These are phyloP conservation scores for Gynostemma pentaphyllum DNA, from an alignment of 306 rosid genomes.

Conservation along the genomic window DNA sequence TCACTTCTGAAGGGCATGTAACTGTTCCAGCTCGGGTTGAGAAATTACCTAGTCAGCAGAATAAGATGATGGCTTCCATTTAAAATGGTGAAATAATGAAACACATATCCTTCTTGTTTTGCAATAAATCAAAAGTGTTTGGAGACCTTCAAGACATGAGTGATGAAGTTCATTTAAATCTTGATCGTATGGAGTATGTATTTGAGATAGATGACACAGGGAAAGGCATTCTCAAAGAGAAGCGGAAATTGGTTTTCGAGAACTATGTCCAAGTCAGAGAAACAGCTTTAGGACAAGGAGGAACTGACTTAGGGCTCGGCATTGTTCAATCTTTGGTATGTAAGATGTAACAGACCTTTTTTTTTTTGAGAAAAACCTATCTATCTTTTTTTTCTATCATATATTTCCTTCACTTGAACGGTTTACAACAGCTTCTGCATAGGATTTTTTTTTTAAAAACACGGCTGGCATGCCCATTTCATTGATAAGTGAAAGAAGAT, in stretches of 20 bases:
- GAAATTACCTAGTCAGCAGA: conserved; percentile 30
- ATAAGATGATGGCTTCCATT: conserved; percentile 23
- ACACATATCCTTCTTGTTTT: conserved; percentile 20
- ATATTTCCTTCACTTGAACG: too few relatives aligned
- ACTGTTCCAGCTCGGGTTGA: conserved; percentile 45
- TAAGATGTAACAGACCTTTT: conserved; percentile 9
- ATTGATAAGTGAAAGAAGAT: too few relatives aligned
- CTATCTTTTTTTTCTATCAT: too few relatives aligned
- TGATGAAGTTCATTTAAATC: conserved; percentile 18
- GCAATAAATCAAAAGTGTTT: conserved; percentile 14
- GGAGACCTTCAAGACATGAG: conserved; percentile 20
- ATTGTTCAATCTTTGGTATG: conserved; percentile 82
- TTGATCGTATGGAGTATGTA: conserved; percentile 36
- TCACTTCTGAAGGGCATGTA: conserved; percentile 56
- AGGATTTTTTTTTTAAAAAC: neutral
- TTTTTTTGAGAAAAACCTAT: too few relatives aligned
- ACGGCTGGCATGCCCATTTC: too few relatives aligned
- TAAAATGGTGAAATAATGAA: conserved; percentile 8
- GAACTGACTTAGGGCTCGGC: conserved; percentile 93
- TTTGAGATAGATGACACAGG: conserved; percentile 86
- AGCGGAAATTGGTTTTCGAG: conserved; percentile 45
- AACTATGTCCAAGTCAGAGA: conserved; percentile 71
- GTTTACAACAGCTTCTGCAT: too few relatives aligned
- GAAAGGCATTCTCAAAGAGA: conserved; percentile 80
- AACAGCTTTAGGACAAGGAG: conserved; percentile 41